phyloP scores from a whole-genome alignment of 192 early-diverging fungal species.

The Dimargaris cristalligena region DNA sequence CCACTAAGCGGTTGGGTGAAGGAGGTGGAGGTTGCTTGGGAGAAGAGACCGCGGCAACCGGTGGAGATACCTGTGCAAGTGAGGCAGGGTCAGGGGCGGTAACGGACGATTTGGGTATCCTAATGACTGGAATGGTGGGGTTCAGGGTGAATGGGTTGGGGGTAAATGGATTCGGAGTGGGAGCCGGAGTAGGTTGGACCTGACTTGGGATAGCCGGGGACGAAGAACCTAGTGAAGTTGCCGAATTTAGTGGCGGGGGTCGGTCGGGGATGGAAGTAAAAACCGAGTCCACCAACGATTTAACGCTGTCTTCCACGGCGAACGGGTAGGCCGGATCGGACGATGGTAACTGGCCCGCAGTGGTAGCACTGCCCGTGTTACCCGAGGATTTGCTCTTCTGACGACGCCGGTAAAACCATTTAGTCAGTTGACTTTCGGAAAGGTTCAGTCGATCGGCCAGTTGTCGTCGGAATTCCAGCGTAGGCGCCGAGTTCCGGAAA shows the following conservation, averaged over 20 bases:
- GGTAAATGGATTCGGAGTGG: no score
- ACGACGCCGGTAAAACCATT: constrained; percentile 4
- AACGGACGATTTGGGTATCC: no score
- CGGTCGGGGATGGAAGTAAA: background rate
- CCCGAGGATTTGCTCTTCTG: background rate
- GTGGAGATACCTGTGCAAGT: no score
- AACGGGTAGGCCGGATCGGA: background rate
- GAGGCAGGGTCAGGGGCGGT: no score
- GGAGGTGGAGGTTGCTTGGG: no score
- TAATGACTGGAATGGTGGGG: no score
- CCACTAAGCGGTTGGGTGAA: no score
- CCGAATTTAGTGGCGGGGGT: background rate
- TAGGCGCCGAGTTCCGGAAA: background rate
- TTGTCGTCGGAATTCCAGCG: background rate
- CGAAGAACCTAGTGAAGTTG: no score
- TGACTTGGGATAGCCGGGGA: no score
- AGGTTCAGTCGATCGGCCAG: background rate
- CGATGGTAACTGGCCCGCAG: background rate
- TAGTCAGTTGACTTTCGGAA: background rate
- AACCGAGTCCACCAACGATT: background rate
- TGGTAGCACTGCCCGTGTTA: background rate
- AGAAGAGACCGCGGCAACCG: no score
- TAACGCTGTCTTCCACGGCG: background rate
- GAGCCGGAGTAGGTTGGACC: no score
- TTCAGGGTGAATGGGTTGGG: no score